Evolutionary conservation across 2,329 filamentous ascomycete species (phyloP), one percentile per base, ranked within the genome.

Genomic region (Truncatella angustata): DNA sequence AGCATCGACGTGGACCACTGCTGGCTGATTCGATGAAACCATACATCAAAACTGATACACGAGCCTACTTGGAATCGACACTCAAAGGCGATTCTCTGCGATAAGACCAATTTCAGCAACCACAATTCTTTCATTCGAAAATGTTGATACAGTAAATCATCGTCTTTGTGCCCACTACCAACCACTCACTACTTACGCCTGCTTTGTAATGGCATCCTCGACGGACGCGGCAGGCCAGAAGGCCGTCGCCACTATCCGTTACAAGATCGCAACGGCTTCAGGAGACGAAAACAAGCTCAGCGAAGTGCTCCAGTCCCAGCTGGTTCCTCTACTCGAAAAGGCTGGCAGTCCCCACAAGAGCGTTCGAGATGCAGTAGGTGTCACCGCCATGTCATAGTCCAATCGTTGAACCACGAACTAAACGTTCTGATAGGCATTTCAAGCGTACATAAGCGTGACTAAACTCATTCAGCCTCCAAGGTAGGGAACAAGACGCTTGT

Each of bases 221-320:
- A 57, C 55, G 36, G 66, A 67, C 42, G 56, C 53, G 11, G 52
- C 64, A 5, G 65, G 66, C 55, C 64, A 66, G n/a, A 65, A 58
- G 57, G 58, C 66, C 50, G 60, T 68, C 23, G 66, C 65, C 9
- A 63, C 65, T 6, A 67, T 68, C 49, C 61, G 66, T 36, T 68
- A 64, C 50, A 67, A 65, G 43, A 53, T 68, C 16, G 66, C 66
- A 7, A 62, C 58, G 42, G 61, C 62, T 10, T 88, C 92, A 24
- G 88, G 91, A 60, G 86, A 91, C 48, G 93, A 97, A 66, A 78
- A 84, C 56, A 95, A 93, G 72, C 81, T 99, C 1, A 84, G 93
- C 66, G 74, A 84, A 21, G 76, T 94, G 14, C 78, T 99, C 16
- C 84, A 88, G 63, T 85, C 82, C 37, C 97, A 93, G 65, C 77